Base-by-base conservation (phyloP, 1,139 yeast genomes). In the Hansenula sp. region DNA sequence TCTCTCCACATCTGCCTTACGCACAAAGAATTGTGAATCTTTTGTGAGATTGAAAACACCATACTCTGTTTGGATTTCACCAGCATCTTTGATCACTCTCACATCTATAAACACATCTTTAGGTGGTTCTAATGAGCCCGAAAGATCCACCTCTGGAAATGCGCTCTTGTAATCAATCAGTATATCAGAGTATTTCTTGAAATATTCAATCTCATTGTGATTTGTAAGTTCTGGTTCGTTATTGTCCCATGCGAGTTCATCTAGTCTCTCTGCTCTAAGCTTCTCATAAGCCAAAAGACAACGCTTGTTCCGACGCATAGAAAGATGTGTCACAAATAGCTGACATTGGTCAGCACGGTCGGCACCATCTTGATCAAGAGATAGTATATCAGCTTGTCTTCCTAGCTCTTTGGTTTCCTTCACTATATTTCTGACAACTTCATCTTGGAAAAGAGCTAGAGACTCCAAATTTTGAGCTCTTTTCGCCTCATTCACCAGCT, bases 21-120 rank as follows among this genome's bases (percentile, higher is more conserved):
- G 71, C 20, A 90, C 97, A 59, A 86, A 92, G 59, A 92, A 90
- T 59, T 92, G 98, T 5, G 96, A 86, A 61, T 92, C 94, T 56
- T 90, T 92, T n/a, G 95, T 88, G 52, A 92, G 66, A 53, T 90
- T 90, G 66, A 92, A 89, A 8, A 89, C 96, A 25, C 98, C 98
- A 53, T 92, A 92, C 60, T 92, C 98, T 0, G 98, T 92, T 57
- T 90, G 97, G 31, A 92, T 89, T 58, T 92, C 97, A 2, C 98
- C 98, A 0, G 96, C 97, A 56, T 92, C 95, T 55, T 85, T 85
- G 41, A 92, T 64, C 10, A 92, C 97, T 41, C 98, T 68, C 4
- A 92, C 97, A 57, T 92, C 98, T 12, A 92, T 85, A 54, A 90
- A 92, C 32, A 92, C 84, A 52, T 88, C 95, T 24, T 77, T 77